Percentiles rank a stretch among this genome's conserved stretches.
Conservation (phyloP, 352 stramenopile species). For the Pythium periplocum region DNA sequence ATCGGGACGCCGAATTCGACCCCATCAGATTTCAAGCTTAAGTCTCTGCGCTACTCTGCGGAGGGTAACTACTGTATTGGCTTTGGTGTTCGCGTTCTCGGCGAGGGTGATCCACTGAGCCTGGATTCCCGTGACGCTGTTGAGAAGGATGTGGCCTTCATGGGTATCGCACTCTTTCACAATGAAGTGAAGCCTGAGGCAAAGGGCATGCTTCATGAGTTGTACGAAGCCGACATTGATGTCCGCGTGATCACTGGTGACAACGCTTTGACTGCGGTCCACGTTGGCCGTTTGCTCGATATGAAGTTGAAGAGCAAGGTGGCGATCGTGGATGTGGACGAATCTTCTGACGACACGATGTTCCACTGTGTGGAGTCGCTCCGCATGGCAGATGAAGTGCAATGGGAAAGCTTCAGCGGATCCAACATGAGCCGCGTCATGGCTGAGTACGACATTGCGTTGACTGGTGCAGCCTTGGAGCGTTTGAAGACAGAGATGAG, state of each 20-base stretch:
- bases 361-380: constrained; percentile 26
- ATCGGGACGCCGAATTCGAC: not conserved
- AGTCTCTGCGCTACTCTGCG: constrained; percentile 23
- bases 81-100: constrained; percentile 17
- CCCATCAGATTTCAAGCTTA: constrained; percentile 22
- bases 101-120: not conserved
- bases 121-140: constrained; percentile 19
- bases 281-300: constrained; percentile 28
- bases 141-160: constrained; percentile 42
- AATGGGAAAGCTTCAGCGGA: constrained; percentile 27
- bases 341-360: constrained; percentile 1
- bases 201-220: constrained; percentile 29
- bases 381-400: constrained; percentile 16
- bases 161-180: constrained; percentile 69
- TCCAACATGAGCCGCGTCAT: constrained; percentile 18
- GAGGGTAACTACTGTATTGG: constrained; percentile 67
- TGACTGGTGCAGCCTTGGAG: constrained; percentile 38
- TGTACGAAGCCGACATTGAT: constrained; percentile 52
- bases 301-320: constrained; percentile 31
- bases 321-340: constrained; percentile 35
- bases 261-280: constrained; percentile 30
- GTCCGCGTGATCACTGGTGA: constrained; percentile 74
- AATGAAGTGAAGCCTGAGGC: constrained; percentile 67
- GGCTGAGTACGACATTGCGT: constrained; percentile 26
- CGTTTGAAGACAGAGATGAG: constrained; percentile 20